Percentiles rank a stretch among this genome's conserved stretches.
These are phyloP conservation scores for Backusella westeae DNA, from an alignment of 192 early-diverging fungal species.

Conservation along the genomic window DNA sequence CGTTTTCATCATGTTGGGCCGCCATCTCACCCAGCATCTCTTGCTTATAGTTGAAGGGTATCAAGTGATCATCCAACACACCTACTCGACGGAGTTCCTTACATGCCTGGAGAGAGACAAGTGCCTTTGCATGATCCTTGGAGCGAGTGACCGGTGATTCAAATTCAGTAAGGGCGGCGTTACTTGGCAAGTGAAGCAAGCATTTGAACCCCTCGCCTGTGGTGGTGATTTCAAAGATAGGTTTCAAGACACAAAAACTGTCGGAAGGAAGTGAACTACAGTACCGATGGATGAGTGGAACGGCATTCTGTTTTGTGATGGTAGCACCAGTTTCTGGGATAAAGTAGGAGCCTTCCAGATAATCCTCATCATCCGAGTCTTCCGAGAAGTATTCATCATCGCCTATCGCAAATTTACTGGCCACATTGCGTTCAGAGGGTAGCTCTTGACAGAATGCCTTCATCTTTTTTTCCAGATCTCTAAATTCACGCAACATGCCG, in stretches of 20 bases:
- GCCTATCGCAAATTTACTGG: slow-evolving; percentile 8
- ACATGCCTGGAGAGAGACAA: slow-evolving; percentile 68
- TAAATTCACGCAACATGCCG: slow-evolving; percentile 36
- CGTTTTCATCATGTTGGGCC: slow-evolving; percentile 20
- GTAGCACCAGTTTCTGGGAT: slow-evolving; percentile 66
- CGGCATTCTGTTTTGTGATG: slow-evolving; percentile 67
- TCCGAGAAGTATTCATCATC: slow-evolving; percentile 16
- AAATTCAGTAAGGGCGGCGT: slow-evolving; percentile 56
- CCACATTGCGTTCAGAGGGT: slow-evolving; percentile 38
- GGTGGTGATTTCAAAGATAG: slow-evolving; percentile 46
- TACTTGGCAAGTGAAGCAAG: slow-evolving; percentile 56
- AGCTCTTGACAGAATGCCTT: slow-evolving; percentile 57
- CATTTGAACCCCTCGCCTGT: slow-evolving; percentile 44
- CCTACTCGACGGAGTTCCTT: slow-evolving; percentile 64
- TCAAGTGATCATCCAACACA: slow-evolving; percentile 73
- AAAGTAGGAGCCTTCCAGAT: slow-evolving; percentile 50
- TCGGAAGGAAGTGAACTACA: slow-evolving; percentile 72
- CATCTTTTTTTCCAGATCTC: slow-evolving; percentile 54
- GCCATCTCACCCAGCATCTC: slow-evolving; percentile 28
- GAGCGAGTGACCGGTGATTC: slow-evolving; percentile 51
- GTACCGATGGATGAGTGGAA: slow-evolving; percentile 66
- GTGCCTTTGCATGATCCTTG: slow-evolving; percentile 64
- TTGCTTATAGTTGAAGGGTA: slow-evolving; percentile 45
- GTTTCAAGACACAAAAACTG: slow-evolving; percentile 47
- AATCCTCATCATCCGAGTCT: slow-evolving; percentile 41